These are phyloP conservation scores for Mucor ambiguus DNA, from an alignment of 371 early-diverging fungal genomes.

Conservation along the genomic window DNA sequence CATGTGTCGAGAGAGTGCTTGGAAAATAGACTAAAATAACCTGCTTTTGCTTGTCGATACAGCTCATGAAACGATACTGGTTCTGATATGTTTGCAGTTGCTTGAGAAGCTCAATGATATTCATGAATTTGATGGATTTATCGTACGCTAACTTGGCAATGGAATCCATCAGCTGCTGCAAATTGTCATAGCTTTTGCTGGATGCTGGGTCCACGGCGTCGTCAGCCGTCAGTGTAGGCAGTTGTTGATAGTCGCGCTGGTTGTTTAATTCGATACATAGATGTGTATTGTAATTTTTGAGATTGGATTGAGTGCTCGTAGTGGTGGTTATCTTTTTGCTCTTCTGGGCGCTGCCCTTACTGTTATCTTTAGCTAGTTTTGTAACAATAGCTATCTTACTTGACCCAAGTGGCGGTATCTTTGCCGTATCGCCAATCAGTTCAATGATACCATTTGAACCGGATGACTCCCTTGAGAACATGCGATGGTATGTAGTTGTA, in stretches of 20 bases:
- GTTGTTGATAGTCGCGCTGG: not conserved
- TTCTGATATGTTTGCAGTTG: constrained; percentile 9
- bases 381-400: not conserved
- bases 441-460: constrained; percentile 18
- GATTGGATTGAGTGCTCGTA: not conserved
- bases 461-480: constrained; percentile 20
- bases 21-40: constrained; percentile 17
- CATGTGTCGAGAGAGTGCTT: constrained; percentile 3
- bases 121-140: constrained; percentile 10
- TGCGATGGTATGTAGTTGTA: constrained; percentile 11
- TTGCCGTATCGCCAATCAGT: constrained; percentile 5
- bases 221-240: not conserved
- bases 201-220: not conserved
- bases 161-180: constrained; percentile 12
- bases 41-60: constrained; percentile 9
- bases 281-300: constrained; percentile 4
- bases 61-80: constrained; percentile 11
- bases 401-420: not conserved
- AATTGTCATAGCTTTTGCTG: not conserved
- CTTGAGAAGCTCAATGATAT: constrained; percentile 11
- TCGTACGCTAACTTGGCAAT: constrained; percentile 7
- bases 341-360: not conserved
- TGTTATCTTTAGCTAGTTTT: constrained; percentile 5
- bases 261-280: constrained; percentile 15
- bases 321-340: not conserved